phyloP scores from a whole-genome alignment of 1,284 basidiomycete genomes.

The Paramarasmius palmivorus region DNA sequence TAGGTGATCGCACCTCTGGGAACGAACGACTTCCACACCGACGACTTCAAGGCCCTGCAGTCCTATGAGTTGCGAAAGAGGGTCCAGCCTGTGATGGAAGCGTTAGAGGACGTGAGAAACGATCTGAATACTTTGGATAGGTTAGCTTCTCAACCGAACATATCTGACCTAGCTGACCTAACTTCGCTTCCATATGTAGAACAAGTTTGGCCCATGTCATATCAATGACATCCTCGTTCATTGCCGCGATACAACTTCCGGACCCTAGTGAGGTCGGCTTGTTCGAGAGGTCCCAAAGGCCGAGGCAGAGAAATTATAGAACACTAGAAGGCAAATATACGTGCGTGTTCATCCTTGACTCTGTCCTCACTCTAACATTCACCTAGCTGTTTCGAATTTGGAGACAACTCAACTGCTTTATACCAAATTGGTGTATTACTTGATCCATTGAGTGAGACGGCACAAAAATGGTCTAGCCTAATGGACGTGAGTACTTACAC shows the following conservation, averaged over 20 bases:
- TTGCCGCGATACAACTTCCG: conserved; percentile 65
- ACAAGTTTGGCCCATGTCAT: conserved; percentile 58
- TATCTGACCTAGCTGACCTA: conserved; percentile 1
- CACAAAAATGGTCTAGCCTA: conserved; percentile 84
- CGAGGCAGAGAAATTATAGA: conserved; percentile 61
- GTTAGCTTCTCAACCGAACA: conserved; percentile 30
- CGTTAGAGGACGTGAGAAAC: conserved; percentile 56
- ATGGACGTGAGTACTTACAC: conserved; percentile 53
- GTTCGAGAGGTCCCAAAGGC: conserved; percentile 60
- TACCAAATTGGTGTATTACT: conserved; percentile 77
- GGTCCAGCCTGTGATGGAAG: conserved; percentile 64
- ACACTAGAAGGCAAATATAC: conserved; percentile 61
- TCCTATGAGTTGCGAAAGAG: conserved; percentile 74
- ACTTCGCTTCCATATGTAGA: conserved; percentile 32
- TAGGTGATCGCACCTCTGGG: conserved; percentile 70
- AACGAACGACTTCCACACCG: conserved; percentile 53
- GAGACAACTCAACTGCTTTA: conserved; percentile 66
- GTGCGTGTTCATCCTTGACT: conserved; percentile 40
- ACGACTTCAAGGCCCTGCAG: conserved; percentile 71
- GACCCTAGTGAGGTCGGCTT: conserved; percentile 75
- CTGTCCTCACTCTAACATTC: background rate
- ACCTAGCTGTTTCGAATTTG: conserved; percentile 68
- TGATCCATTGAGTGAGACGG: conserved; percentile 84
- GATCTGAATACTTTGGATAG: conserved; percentile 42
- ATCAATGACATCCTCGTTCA: conserved; percentile 66